Evolutionary conservation across 805 yeast species (phyloP).

Genomic region (Wickerhamiella cacticola): DNA sequence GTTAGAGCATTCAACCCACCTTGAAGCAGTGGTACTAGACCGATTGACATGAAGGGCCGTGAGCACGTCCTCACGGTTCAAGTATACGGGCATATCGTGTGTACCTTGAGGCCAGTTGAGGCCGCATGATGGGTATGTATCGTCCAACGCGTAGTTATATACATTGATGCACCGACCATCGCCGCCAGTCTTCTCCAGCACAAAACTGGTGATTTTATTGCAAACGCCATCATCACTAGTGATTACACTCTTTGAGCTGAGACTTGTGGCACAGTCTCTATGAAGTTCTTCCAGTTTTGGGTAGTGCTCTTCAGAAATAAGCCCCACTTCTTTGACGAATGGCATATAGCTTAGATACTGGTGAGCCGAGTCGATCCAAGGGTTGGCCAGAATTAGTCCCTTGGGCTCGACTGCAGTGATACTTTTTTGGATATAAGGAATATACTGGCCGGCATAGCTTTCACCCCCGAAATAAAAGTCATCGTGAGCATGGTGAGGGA

Average conservation of each 20-base stretch:
- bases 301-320: constrained; percentile 33
- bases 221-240: constrained; percentile 27
- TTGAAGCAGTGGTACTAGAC: neutral
- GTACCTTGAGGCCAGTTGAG: constrained; percentile 78
- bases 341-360: constrained; percentile 77
- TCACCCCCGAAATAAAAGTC: constrained; percentile 83
- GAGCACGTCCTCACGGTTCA: constrained; percentile 37
- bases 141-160: constrained; percentile 64
- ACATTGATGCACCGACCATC: constrained; percentile 58
- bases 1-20: constrained; percentile 71
- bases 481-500: constrained; percentile 56
- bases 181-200: constrained; percentile 21
- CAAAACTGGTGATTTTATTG: constrained; percentile 32
- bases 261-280: constrained; percentile 22
- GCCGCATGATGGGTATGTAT: constrained; percentile 78
- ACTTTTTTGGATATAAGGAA: constrained; percentile 65
- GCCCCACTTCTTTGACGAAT: constrained; percentile 46
- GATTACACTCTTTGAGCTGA: constrained; percentile 20
- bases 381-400: constrained; percentile 77
- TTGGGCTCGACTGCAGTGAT: constrained; percentile 3
- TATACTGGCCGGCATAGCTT: constrained; percentile 93
- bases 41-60: constrained; percentile 37
- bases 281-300: constrained; percentile 24
- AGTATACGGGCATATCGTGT: constrained; percentile 38
- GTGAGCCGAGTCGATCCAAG: constrained; percentile 82